phyloP scores from a whole-genome alignment of 148 eudicot species.

The Rheum nobile region DNA sequence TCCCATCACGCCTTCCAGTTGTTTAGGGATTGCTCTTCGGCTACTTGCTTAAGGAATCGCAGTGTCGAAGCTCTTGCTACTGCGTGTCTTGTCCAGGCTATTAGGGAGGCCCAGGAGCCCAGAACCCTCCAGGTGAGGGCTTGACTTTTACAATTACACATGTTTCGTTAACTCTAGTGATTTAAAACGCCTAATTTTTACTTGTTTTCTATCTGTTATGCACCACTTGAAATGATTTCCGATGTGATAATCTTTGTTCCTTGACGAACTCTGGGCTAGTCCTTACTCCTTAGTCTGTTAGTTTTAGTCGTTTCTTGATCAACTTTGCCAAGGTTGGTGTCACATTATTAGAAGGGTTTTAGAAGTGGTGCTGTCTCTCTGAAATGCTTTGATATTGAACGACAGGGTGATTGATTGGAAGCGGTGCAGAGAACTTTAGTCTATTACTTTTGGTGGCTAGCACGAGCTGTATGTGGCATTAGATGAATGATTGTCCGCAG shows the following conservation, averaged over 20 bases:
- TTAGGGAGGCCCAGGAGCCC: conserved; percentile 93
- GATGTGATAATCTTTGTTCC: not conserved
- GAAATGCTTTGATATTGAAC: not conserved
- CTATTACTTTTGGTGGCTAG: no score
- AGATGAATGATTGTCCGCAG: not conserved
- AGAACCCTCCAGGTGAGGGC: conserved; percentile 73
- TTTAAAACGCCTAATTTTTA: no score
- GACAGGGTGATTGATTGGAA: not conserved
- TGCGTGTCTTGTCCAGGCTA: conserved; percentile 96
- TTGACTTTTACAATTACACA: not conserved
- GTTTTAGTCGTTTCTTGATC: not conserved
- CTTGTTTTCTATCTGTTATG: not conserved
- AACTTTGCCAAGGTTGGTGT: not conserved
- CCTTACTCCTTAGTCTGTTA: not conserved
- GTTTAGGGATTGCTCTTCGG: conserved; percentile 88
- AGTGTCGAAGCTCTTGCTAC: conserved; percentile 94
- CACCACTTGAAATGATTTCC: not conserved
- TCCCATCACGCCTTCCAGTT: conserved; percentile 93
- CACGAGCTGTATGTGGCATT: not conserved
- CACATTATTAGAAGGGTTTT: not conserved
- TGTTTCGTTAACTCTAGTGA: not conserved
- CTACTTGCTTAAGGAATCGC: conserved; percentile 92
- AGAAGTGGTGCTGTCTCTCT: not conserved
- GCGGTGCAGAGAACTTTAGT: not conserved
- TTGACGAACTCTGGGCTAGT: not conserved